These are phyloP conservation scores for Zymoseptoria ardabiliae DNA, from an alignment of 2,329 filamentous ascomycete genomes.

Conservation along the genomic window DNA sequence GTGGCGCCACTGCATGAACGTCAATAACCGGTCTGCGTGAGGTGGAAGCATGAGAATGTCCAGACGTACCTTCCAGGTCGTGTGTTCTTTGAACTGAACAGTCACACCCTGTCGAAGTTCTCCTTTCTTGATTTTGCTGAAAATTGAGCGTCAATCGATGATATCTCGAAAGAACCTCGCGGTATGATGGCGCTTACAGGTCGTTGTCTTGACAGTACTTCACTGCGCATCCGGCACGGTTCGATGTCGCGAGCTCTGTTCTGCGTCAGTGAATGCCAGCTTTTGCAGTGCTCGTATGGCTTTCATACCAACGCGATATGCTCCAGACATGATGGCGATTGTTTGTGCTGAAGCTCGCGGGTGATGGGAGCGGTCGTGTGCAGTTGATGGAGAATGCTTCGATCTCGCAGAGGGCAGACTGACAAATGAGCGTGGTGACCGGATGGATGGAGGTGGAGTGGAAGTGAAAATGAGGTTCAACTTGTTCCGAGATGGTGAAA, in stretches of 20 bases:
- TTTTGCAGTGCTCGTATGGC: background rate
- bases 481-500: background rate
- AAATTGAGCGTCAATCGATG: background rate
- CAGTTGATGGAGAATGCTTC: background rate
- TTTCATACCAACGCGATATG: slow-evolving; percentile 13
- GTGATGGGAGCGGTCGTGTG: background rate
- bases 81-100: slow-evolving; percentile 55
- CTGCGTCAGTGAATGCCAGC: background rate
- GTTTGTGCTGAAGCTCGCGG: background rate
- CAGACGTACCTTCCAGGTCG: slow-evolving; percentile 47
- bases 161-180: background rate
- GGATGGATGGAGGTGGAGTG: background rate
- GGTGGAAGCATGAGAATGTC: background rate
- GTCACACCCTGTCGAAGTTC: slow-evolving; percentile 70
- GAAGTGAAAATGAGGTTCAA: background rate
- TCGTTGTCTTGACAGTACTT: slow-evolving; percentile 62
- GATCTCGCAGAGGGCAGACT: background rate
- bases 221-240: slow-evolving; percentile 68
- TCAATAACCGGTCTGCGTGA: background rate
- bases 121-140: slow-evolving; percentile 66
- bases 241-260: slow-evolving; percentile 62
- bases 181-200: slow-evolving; percentile 17
- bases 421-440: background rate
- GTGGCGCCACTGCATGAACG: slow-evolving; percentile 58
- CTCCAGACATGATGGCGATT: slow-evolving; percentile 10